Percentiles rank a stretch among this genome's conserved stretches.
Evolutionary conservation across 2,329 filamentous ascomycete species (phyloP).

Genomic region (Cytospora paraplurivora): DNA sequence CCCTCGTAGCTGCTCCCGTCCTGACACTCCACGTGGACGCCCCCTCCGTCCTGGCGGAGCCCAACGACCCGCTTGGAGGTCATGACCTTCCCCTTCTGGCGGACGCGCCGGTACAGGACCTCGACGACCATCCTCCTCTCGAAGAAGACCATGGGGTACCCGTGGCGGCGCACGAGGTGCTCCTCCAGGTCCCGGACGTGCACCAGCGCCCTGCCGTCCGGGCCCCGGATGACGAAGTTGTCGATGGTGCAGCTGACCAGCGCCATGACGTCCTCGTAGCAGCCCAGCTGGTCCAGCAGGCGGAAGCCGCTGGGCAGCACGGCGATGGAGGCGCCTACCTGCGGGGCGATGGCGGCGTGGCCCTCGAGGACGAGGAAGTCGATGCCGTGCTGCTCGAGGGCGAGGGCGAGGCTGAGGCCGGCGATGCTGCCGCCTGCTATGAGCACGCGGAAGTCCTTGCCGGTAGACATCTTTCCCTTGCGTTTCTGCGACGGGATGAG

Average conservation of each 20-base stretch:
- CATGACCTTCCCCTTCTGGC: constrained; percentile 39
- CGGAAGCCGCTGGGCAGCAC: constrained; percentile 45
- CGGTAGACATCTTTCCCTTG: background rate
- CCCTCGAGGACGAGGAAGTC: constrained; percentile 54
- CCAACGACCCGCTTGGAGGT: constrained; percentile 35
- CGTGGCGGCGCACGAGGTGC: constrained; percentile 30
- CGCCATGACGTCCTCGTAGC: constrained; percentile 31
- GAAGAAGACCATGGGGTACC: constrained; percentile 41
- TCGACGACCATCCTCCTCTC: constrained; percentile 41
- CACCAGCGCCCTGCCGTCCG: constrained; percentile 1
- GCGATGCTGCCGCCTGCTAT: constrained; percentile 53
- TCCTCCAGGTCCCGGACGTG: constrained; percentile 10
- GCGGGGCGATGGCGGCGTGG: constrained; percentile 44
- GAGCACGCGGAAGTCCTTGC: constrained; percentile 37
- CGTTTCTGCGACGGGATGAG: background rate
- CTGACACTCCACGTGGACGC: constrained; percentile 18
- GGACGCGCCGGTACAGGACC: constrained; percentile 39
- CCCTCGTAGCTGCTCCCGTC: constrained; percentile 28
- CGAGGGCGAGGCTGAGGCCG: constrained; percentile 49
- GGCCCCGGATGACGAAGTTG: constrained; percentile 15
- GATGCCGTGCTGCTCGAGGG: constrained; percentile 45
- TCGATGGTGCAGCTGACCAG: constrained; percentile 9
- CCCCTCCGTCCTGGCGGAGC: constrained; percentile 30
- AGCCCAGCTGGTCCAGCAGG: constrained; percentile 54
- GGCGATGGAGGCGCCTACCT: constrained; percentile 51